Percentiles rank a stretch among this genome's conserved stretches.
These are phyloP conservation scores for Rhodotorula sp. DNA, from an alignment of 1,284 basidiomycete genomes.

Conservation along the genomic window DNA sequence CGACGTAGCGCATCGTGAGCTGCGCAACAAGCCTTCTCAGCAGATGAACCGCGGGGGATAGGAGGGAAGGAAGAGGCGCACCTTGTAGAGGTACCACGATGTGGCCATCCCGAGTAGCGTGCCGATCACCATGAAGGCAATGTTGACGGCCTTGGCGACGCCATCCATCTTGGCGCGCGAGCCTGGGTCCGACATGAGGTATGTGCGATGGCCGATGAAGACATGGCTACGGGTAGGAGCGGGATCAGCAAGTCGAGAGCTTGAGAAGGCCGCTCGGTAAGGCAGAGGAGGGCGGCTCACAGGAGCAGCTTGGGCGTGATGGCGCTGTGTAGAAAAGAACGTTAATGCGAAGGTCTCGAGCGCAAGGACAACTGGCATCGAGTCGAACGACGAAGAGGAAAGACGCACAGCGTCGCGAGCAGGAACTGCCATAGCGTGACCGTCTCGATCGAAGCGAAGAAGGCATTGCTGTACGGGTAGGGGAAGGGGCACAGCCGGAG, in stretches of 20 bases:
- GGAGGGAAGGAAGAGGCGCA: neutral
- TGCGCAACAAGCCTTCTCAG: too few relatives aligned
- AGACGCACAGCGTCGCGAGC: conserved; percentile 58
- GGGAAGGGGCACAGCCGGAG: conserved; percentile 73
- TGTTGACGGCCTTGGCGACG: conserved; percentile 66
- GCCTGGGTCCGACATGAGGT: conserved; percentile 71
- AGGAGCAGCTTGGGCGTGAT: conserved; percentile 69
- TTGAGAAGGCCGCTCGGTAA: neutral
- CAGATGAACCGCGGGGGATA: neutral
- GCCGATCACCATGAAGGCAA: conserved; percentile 61
- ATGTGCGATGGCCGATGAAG: conserved; percentile 74
- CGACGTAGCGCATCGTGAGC: conserved; percentile 39
- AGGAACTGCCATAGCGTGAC: conserved; percentile 73
- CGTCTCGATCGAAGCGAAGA: conserved; percentile 65
- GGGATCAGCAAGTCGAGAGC: neutral
- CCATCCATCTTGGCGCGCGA: conserved; percentile 70
- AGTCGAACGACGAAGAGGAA: neutral
- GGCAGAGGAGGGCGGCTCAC: neutral
- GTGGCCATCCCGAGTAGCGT: conserved; percentile 61
- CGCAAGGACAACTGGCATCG: neutral
- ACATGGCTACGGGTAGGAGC: conserved; percentile 53
- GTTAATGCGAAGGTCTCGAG: neutral
- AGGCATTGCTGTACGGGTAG: conserved; percentile 66
- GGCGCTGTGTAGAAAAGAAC: conserved; percentile 48
- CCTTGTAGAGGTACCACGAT: conserved; percentile 61